Conservation (phyloP, 257 asterid genomes). For the Cruciata laevipes region DNA sequence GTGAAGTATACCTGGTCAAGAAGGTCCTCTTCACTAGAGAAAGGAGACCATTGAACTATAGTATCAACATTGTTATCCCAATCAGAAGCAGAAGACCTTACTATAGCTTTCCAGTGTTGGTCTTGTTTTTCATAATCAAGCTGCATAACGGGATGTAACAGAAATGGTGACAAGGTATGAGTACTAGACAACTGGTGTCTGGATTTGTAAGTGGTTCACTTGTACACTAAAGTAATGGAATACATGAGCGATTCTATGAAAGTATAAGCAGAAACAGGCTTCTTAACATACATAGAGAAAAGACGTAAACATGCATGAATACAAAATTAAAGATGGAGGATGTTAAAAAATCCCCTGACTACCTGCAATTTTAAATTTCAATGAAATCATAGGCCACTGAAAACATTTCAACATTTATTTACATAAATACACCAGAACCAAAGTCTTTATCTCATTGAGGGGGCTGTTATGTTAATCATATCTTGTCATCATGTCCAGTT, state of each 20-base stretch:
- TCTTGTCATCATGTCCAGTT: no score
- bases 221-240: not conserved
- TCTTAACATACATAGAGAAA: not conserved
- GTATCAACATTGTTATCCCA: constrained; percentile 69
- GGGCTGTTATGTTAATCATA: not conserved
- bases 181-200: not conserved
- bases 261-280: not conserved
- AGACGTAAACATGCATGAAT: not conserved
- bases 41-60: constrained; percentile 87
- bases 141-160: constrained; percentile 22
- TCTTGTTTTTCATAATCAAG: constrained; percentile 57
- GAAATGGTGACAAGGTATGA: not conserved
- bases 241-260: not conserved
- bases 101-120: constrained; percentile 38
- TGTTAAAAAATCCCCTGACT: not conserved
- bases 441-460: not conserved
- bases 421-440: not conserved
- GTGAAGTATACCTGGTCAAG: constrained; percentile 55
- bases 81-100: constrained; percentile 37
- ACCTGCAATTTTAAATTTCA: not conserved
- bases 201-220: not conserved
- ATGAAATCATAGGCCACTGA: not conserved
- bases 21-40: constrained; percentile 80
- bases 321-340: not conserved
- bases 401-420: no score